Evolutionary conservation across 2,329 filamentous ascomycete species (phyloP), one percentile per base, ranked within the genome.

Genomic region (Chrysoporthe puriensis): DNA sequence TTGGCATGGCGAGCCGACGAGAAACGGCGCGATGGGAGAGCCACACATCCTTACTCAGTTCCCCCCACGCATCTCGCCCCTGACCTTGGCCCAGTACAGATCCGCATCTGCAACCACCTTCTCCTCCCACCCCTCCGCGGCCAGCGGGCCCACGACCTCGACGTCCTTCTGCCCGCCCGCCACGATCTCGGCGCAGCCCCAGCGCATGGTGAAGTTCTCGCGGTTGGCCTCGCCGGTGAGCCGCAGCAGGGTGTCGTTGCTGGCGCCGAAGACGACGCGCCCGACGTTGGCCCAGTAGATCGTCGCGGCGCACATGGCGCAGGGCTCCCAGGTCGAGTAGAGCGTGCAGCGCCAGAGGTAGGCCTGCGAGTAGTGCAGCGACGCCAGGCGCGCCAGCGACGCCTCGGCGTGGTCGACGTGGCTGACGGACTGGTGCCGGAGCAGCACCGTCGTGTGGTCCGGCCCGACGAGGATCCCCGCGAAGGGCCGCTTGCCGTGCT

Each of bases 281-380:
- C 84, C 84, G 66, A 86, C 85, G 71, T 85, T 81, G 50, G 83
- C 83, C 84, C 84, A 86, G 67, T 73, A 75, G 6, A 73, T 68
- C 16, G 73, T 74, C 26, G 71, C 72, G 64, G 77, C 76, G 71
- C 83, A 86, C 84, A 86, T 86, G 26, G 82, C 83, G 69, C 84
- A 86, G 1, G 84, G 84, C 73, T 86, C 84, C 84, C 84, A 86
- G 13, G 84, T 86, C 32, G 80, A 82, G 59, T 85, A 81, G 50
- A 86, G 73, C 0, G 83, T 85, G 71, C 83, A 86, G 36, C 16
- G 52, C 75, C 81, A 82, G 2, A 86, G 77, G 71, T 82, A 86
- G 16, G 79, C 77, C 69, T 82, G 81, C 3, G 79, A 75, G 71
- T 81, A 85, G 71, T 86, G 84, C 6, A 76, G 73, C 18, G 83